Conservation (phyloP, 768 basidiomycete species). For the Lactarius akahatsu region DNA sequence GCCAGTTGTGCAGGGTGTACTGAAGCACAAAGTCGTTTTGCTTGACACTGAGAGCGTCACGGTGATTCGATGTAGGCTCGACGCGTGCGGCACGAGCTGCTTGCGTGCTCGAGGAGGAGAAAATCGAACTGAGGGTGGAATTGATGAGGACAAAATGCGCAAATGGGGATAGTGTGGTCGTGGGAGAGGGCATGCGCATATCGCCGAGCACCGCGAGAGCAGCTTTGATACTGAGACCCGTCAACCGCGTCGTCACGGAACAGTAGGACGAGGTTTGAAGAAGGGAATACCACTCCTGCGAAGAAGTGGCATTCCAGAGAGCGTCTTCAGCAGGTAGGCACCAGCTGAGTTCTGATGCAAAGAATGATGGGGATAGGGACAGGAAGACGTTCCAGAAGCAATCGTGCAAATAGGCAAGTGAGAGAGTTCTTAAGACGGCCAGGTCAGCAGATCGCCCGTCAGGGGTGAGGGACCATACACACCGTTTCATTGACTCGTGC, state of each 20-base stretch:
- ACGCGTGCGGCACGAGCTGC: neutral
- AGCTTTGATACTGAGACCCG: constrained; percentile 22
- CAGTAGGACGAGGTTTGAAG: constrained; percentile 39
- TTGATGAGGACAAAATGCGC: constrained; percentile 33
- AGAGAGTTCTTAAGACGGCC: constrained; percentile 20
- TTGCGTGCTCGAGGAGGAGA: constrained; percentile 11
- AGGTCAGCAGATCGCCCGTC: neutral
- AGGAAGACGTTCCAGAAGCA: constrained; percentile 50
- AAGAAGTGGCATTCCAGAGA: constrained; percentile 47
- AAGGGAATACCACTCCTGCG: constrained; percentile 48
- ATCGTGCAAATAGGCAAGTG: constrained; percentile 51
- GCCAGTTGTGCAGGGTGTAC: constrained; percentile 52
- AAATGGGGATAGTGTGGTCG: constrained; percentile 25
- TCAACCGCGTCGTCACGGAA: constrained; percentile 14
- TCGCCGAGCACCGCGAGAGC: constrained; percentile 27
- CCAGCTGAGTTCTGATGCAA: constrained; percentile 45
- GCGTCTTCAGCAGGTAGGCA: constrained; percentile 51
- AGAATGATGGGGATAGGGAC: constrained; percentile 45
- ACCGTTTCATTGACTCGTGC: constrained; percentile 55
- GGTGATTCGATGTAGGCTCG: neutral
- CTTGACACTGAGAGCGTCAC: constrained; percentile 9
- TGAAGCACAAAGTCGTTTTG: constrained; percentile 39
- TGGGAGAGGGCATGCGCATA: constrained; percentile 15
- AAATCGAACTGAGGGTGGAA: constrained; percentile 29
- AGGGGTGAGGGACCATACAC: constrained; percentile 24